phyloP scores from a whole-genome alignment of 768 basidiomycete species.

The Mycena kentingensis region DNA sequence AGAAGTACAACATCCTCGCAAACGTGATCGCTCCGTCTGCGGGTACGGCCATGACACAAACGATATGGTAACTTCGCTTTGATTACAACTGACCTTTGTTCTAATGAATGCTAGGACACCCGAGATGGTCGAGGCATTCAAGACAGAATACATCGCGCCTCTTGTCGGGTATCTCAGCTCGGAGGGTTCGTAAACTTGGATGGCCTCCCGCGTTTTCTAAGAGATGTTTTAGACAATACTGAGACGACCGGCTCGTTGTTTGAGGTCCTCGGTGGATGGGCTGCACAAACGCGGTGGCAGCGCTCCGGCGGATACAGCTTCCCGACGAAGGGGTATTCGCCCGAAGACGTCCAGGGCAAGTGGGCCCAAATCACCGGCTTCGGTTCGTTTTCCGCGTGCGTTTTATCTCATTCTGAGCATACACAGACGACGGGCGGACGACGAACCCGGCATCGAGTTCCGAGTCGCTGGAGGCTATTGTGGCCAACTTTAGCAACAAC shows the following conservation, averaged over 20 bases:
- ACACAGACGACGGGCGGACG: conserved; percentile 73
- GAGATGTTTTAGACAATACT: conserved; percentile 54
- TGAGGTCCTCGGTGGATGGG: conserved; percentile 90
- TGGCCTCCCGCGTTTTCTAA: not conserved
- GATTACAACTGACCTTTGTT: not conserved
- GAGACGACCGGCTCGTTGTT: conserved; percentile 76
- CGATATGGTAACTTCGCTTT: conserved; percentile 58
- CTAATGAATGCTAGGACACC: conserved; percentile 52
- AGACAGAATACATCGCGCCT: conserved; percentile 82
- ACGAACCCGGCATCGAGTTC: conserved; percentile 75
- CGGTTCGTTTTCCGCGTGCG: conserved; percentile 45
- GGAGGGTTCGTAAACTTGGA: conserved; percentile 45
- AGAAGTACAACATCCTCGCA: conserved; percentile 86
- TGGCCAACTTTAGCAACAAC: conserved; percentile 56
- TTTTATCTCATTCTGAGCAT: conserved; percentile 1
- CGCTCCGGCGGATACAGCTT: conserved; percentile 86
- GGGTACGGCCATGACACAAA: conserved; percentile 90
- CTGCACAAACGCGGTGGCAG: conserved; percentile 91
- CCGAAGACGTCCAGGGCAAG: conserved; percentile 77
- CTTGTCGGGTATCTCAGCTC: conserved; percentile 89
- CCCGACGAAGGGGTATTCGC: conserved; percentile 75
- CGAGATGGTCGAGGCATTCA: conserved; percentile 88
- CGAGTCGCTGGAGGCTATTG: conserved; percentile 74
- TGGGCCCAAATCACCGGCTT: conserved; percentile 88
- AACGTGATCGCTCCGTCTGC: conserved; percentile 88